phyloP scores from a whole-genome alignment of 306 rosid species.

The Lathyrus oleraceus region DNA sequence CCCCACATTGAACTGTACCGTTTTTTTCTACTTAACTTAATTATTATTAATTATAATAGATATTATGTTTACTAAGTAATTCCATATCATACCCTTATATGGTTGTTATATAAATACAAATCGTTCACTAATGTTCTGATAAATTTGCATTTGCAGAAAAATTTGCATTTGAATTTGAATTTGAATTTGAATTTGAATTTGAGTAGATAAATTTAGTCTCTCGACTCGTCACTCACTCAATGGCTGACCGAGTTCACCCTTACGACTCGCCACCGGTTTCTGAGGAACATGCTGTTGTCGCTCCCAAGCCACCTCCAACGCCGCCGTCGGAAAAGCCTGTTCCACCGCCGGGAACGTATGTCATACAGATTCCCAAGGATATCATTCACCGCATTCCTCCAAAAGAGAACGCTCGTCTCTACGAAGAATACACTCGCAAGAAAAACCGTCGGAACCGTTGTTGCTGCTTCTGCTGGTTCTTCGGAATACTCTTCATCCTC shows the following conservation, averaged over 20 bases:
- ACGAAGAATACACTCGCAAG: conserved; percentile 43
- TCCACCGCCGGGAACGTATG: conserved; percentile 65
- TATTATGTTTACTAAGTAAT: background rate
- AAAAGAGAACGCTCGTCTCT: conserved; percentile 62
- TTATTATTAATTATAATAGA: background rate
- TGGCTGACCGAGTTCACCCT: conserved; percentile 81
- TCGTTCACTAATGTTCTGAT: background rate
- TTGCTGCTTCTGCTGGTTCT: conserved; percentile 52
- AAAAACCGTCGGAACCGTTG: conserved; percentile 35
- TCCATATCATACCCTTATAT: background rate
- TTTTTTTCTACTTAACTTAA: conserved; percentile 3
- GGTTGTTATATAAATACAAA: conserved; percentile 10
- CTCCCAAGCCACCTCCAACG: conserved; percentile 9
- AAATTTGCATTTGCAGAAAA: conserved; percentile 8
- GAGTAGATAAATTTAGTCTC: background rate
- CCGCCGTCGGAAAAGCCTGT: conserved; percentile 40
- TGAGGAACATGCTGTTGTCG: background rate
- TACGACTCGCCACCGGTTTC: conserved; percentile 36
- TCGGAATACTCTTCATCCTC: conserved; percentile 40
- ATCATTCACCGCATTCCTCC: conserved; percentile 81
- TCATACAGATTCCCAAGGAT: conserved; percentile 74
- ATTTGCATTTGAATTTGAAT: background rate
- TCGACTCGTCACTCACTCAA: conserved; percentile 33
- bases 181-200: background rate
- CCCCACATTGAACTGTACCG: conserved; percentile 26